A percentile compares a stretch with the other conserved stretches of the same genome.
phyloP scores from a whole-genome alignment of 805 yeast species.

The Nakazawaea ishiwadae region DNA sequence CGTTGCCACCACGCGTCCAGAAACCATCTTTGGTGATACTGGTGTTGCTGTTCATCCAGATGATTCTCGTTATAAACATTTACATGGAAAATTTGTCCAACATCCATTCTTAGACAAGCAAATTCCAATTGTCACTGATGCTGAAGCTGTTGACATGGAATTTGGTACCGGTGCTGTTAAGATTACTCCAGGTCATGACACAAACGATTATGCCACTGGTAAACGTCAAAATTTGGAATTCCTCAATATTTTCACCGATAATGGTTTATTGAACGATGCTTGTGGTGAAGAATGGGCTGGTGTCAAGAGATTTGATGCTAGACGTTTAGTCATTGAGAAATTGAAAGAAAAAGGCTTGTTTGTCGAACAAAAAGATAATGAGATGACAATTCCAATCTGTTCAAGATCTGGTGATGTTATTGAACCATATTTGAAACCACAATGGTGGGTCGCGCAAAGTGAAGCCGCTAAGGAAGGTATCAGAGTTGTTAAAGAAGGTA shows the following conservation, averaged over 20 bases:
- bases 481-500: constrained; percentile 78
- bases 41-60: constrained; percentile 97
- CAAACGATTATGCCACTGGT: constrained; percentile 95
- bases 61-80: constrained; percentile 86
- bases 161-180: constrained; percentile 99
- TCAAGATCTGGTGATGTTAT: constrained; percentile 96
- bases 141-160: constrained; percentile 97
- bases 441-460: constrained; percentile 97
- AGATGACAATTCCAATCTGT: constrained; percentile 92
- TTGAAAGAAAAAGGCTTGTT: constrained; percentile 71
- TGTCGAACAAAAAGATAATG: constrained; percentile 86
- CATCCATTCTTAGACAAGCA: constrained; percentile 88
- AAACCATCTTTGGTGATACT: constrained; percentile 96
- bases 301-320: constrained; percentile 90
- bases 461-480: constrained; percentile 87
- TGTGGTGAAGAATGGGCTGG: constrained; percentile 90
- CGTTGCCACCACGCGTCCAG: constrained; percentile 99
- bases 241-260: constrained; percentile 87
- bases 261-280: constrained; percentile 83
- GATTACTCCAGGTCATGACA: constrained; percentile 98
- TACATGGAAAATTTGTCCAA: constrained; percentile 87
- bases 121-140: constrained; percentile 84
- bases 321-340: constrained; percentile 74
- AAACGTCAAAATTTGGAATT: constrained; percentile 87
- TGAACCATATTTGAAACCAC: constrained; percentile 96